Base-by-base conservation (phyloP, 129 eudicot species). In the Lonicera japonica region DNA sequence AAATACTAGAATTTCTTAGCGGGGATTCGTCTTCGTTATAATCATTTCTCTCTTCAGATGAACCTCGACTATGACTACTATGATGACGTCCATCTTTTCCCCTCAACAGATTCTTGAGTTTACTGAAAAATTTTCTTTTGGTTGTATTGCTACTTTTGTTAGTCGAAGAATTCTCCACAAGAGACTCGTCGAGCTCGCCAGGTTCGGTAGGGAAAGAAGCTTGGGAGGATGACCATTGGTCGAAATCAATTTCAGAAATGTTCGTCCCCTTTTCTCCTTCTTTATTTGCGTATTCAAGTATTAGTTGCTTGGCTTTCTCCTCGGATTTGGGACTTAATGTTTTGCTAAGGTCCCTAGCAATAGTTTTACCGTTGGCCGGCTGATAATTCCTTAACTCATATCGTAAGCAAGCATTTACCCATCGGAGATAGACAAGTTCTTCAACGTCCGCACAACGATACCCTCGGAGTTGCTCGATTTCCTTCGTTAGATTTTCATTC, bases 321-420 rank as follows among this genome's bases (percentile, higher is more conserved):
- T 87, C 96, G 0, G 97, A 87, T 53, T 71, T 80, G 6, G 94
- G 94, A 73, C 84, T 82, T 63, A 87, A 25, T 7, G 85, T 52
- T 69, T 74, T 87, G 69, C 90, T 91, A 25, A 91, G 89, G 65
- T 91, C 95, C 63, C 82, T 63, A 15, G 90, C 95, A 16, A 67
- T 81, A 66, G 95, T 84, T 82, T 87, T 79, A 58, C 87, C 90
- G 0, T 68, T 79, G 52, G 66, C 70, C 0, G 97, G 90, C 61
- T 80, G 82, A 48, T 77, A 82, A 73, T 91, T 84, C 29, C 90
- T 77, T 40, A 91, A 71, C 62, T 91, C 97, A 60, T 82, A 70
- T 38, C 97, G 78, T 51, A 91, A 75, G 66, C 97, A 91, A 6
- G 96, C 97, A 17, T 90, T 90, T 23, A 90, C 46, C 97, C 97